Evolutionary conservation across 768 basidiomycete genomes (phyloP), one percentile per base, ranked within the genome.

Genomic region (Boletus sp.): DNA sequence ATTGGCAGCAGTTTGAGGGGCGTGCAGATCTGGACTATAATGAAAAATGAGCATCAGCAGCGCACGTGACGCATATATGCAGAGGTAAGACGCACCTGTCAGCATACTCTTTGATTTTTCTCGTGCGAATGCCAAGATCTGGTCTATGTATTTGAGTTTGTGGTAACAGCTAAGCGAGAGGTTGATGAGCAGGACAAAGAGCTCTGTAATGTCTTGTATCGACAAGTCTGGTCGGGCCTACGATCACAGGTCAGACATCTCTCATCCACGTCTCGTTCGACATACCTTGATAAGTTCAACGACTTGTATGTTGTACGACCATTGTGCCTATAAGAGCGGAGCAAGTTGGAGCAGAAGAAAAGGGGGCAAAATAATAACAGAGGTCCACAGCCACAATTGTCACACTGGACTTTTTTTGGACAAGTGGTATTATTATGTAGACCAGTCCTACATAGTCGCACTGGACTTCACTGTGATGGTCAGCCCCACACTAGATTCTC

Each of bases 131-230:
- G 85, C 86, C 53, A 98, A 80, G 17, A 98, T 86, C 73, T 97
- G 94, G 64, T 98, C 94, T 45, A 99, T 94, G 67, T 99, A 98
- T 78, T 98, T 94, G 50, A 99, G 80, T 62, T 92, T 81, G 67
- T 98, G 97, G 71, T 99, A 99, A 73, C 96, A 98, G 71, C 92
- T 95, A 28, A 99, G 76, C 96, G 94, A 94, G 11, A 99, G 82
- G 71, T 98, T 98, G 35, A 92, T 91, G 37, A 99, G 77, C 1
- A 97, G 98, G 14, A 98, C 96, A 52, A 98, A 80, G 18, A 99
- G 84, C 0, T 95, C 97, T 0, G 96, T 98, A 70, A 97, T 88
- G 67, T 99, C 97, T 73, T 98, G 96, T 68, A 99, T 93, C 45
- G 93, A 93, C 29, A 98, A 76, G 72, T 99, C 97, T 12, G 97